Percentiles rank a stretch among this genome's conserved stretches.
These are phyloP conservation scores for Ramalina intermedia DNA, from an alignment of 495 filamentous ascomycete species.

Conservation along the genomic window DNA sequence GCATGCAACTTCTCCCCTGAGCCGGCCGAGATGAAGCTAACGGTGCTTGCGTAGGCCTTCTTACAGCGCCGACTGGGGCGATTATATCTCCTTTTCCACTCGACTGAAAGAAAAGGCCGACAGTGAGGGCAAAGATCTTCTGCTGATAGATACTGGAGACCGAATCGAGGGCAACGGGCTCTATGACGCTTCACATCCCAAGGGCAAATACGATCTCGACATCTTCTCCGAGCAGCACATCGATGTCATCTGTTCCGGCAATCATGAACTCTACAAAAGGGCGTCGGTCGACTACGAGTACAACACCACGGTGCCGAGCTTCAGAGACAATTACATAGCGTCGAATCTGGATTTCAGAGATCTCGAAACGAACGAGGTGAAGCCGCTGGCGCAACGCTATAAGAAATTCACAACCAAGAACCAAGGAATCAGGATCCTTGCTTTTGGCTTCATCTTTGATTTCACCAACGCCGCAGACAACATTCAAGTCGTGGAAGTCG, in stretches of 20 bases:
- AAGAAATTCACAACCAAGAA: conserved; percentile 83
- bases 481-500: conserved; percentile 65
- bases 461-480: conserved; percentile 84
- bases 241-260: conserved; percentile 78
- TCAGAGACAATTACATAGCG: conserved; percentile 59
- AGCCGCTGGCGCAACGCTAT: conserved; percentile 69
- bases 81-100: conserved; percentile 85
- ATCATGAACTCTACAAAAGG: conserved; percentile 85
- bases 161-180: conserved; percentile 90
- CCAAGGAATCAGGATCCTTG: conserved; percentile 64
- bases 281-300: conserved; percentile 67
- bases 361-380: conserved; percentile 47
- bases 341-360: conserved; percentile 87
- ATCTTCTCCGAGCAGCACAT: conserved; percentile 71
- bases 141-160: conserved; percentile 89
- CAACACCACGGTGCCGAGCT: conserved; percentile 61
- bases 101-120: conserved; percentile 71
- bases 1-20: conserved; percentile 23
- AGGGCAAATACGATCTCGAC: conserved; percentile 73
- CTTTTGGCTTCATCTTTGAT: conserved; percentile 90
- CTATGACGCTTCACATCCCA: conserved; percentile 82
- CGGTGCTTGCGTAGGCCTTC: conserved; percentile 43
- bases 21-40: neutral
- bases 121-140: conserved; percentile 59
- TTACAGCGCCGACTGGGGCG: conserved; percentile 92